Conservation (phyloP, 345 rosid species). For the Citrus unshiu region DNA sequence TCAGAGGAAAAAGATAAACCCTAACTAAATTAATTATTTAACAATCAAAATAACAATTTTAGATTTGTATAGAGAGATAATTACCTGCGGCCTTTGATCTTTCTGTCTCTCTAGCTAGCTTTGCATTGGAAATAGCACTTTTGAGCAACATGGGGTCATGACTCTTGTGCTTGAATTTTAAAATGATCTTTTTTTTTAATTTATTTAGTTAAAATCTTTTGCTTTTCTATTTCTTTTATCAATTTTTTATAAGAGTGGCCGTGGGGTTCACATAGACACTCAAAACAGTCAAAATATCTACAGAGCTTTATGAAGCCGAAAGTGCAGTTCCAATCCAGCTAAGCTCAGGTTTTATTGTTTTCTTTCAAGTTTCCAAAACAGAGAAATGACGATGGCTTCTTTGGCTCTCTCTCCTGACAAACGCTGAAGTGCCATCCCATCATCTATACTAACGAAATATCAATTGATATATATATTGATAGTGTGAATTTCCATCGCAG, state of each 20-base stretch:
- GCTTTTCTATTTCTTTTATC: too few relatives aligned
- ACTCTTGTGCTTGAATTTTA: too few relatives aligned
- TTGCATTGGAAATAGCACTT: conserved; percentile 33
- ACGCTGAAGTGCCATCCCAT: too few relatives aligned
- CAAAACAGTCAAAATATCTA: background rate
- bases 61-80: background rate
- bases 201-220: too few relatives aligned
- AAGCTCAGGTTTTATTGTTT: background rate
- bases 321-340: background rate
- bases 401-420: too few relatives aligned
- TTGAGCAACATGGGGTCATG: too few relatives aligned
- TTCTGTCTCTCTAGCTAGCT: conserved; percentile 20
- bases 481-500: too few relatives aligned
- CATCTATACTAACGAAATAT: too few relatives aligned
- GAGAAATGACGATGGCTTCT: too few relatives aligned
- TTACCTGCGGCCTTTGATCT: conserved; percentile 32
- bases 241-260: too few relatives aligned
- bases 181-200: too few relatives aligned
- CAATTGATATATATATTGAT: too few relatives aligned
- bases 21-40: background rate
- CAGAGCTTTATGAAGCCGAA: background rate
- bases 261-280: background rate
- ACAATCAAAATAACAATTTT: background rate
- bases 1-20: conserved; percentile 17
- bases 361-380: background rate